phyloP scores from a whole-genome alignment of 169 alveolate genomes.

The Babesia sp. region DNA sequence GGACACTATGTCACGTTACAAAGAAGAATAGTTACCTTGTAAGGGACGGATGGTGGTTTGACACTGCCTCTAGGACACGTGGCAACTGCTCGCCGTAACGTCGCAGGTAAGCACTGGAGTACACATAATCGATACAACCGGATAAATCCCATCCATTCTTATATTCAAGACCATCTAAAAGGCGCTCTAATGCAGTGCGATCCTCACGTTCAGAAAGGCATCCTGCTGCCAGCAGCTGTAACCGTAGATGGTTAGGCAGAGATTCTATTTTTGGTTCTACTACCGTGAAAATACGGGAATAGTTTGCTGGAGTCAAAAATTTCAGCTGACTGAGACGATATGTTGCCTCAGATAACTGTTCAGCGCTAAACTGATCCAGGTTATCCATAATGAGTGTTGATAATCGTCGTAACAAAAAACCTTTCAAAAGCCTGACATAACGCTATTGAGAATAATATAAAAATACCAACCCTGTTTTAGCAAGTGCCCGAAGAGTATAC shows the following conservation, averaged over 20 bases:
- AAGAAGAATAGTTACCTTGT: slow-evolving; percentile 6
- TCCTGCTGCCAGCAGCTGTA: slow-evolving; percentile 51
- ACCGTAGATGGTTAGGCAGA: slow-evolving; percentile 27
- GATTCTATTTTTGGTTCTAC: slow-evolving; percentile 13
- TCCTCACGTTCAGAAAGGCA: slow-evolving; percentile 22
- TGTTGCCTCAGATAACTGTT: slow-evolving; percentile 36
- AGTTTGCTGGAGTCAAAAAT: slow-evolving; percentile 47
- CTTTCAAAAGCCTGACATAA: slow-evolving; percentile 52
- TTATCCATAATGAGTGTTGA: slow-evolving; percentile 63
- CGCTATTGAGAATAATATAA: background rate
- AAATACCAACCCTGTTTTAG: slow-evolving; percentile 46
- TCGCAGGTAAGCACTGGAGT: slow-evolving; percentile 35
- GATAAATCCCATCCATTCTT: slow-evolving; percentile 30
- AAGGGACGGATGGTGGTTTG: slow-evolving; percentile 8
- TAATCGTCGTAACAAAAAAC: slow-evolving; percentile 64
- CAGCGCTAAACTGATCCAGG: slow-evolving; percentile 57
- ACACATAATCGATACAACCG: slow-evolving; percentile 34
- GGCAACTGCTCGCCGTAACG: slow-evolving; percentile 34
- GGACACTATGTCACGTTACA: background rate
- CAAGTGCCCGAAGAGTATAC: slow-evolving; percentile 44
- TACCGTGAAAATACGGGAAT: slow-evolving; percentile 4
- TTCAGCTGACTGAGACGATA: slow-evolving; percentile 53
- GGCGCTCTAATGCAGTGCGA: background rate
- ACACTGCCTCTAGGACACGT: background rate
- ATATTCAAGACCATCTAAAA: slow-evolving; percentile 13